Evolutionary conservation across 176 grass and related monocot species (phyloP).

Genomic region (Guadua angustifolia): DNA sequence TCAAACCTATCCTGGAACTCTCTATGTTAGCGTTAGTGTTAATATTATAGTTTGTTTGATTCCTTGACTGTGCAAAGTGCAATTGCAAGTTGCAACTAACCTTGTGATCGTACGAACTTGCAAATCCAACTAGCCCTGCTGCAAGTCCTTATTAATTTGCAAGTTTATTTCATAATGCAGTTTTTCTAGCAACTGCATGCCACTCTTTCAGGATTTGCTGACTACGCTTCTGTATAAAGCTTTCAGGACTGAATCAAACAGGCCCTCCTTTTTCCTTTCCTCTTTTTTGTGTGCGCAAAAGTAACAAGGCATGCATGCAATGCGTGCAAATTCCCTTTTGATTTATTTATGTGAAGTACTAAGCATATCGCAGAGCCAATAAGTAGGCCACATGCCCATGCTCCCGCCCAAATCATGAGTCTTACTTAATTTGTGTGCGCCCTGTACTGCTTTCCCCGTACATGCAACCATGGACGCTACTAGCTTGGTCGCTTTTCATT

Average conservation of each 20-base stretch:
- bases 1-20: neutral
- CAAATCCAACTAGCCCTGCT: neutral
- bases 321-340: slow-evolving; percentile 19
- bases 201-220: neutral
- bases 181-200: neutral
- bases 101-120: neutral
- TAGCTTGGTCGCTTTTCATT: slow-evolving; percentile 4
- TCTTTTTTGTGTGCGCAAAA: neutral
- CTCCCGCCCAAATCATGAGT: slow-evolving; percentile 40
- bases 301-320: neutral
- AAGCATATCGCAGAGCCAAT: slow-evolving; percentile 45
- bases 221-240: neutral
- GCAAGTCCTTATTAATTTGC: neutral
- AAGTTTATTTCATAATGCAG: neutral
- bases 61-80: neutral
- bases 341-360: slow-evolving; percentile 38
- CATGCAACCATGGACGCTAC: slow-evolving; percentile 12
- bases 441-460: slow-evolving; percentile 11
- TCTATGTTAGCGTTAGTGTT: neutral
- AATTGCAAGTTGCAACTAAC: neutral
- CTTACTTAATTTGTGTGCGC: slow-evolving; percentile 13
- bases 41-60: neutral
- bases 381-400: slow-evolving; percentile 49
- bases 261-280: rapidly evolving
- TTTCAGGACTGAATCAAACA: neutral